Base-by-base conservation (phyloP, 176 grass and related monocot genomes). In the Musa acuminata region DNA sequence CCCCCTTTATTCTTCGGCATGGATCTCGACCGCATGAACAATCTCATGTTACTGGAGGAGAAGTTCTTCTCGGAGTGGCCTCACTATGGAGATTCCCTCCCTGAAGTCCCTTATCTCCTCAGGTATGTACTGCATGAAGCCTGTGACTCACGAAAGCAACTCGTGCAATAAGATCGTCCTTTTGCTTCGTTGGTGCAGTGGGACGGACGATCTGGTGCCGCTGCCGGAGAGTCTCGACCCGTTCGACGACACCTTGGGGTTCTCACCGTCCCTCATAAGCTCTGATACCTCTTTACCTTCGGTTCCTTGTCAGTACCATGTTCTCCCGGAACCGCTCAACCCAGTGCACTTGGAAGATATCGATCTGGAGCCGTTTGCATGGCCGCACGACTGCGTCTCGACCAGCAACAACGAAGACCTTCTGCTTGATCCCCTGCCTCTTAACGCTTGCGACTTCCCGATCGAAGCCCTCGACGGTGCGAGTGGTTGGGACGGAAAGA, bases 351-450 rank as follows among this genome's bases (percentile, higher is more conserved):
- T 73, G 21, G 77, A 55, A 1, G 26, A 57, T 51, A 12, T 69
- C 65, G 64, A 70, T 3, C 16, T 79, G 6, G 65, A 79, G 4
- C 23, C 65, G 7, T 70, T 79, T 24, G 11, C 50, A 9, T 77
- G 75, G 77, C 53, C 14, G 14, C 20, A 50, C 17, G 9, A 51
- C 17, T 22, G n/a, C 17, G 49, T 75, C 8, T 25, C 73, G 3
- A 19, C 55, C 16, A 0, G 62, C 53, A 49, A 0, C 26, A 29
- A 60, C 1, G 55, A 43, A 43, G 35, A 50, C n/a, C 35, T 14
- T 21, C 21, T 19, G 10, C 19, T 52, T 11, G 13, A n/a, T n/a
- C 13, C 14, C n/a, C 57, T 60, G 1, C 57, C 57, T 20, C 57
- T n/a, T 20, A n/a, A 60, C 57, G 2, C 1, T n/a, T 60, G 57